Base-by-base conservation (phyloP, 2,329 filamentous ascomycete genomes). In the Cladobotryum protrusum region DNA sequence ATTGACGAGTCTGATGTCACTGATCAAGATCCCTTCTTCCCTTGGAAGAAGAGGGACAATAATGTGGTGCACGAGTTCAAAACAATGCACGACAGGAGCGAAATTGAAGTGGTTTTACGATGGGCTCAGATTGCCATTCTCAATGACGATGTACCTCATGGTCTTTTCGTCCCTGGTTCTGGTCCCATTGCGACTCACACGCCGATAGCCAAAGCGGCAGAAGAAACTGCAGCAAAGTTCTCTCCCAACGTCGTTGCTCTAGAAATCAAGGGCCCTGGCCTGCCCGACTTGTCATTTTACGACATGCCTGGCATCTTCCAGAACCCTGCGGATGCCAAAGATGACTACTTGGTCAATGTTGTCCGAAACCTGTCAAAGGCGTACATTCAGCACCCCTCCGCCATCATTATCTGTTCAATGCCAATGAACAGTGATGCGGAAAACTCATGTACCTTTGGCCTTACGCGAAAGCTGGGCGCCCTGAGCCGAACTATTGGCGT, bases 301-400 rank as follows among this genome's bases (percentile, higher is more conserved):
- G 90, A 96, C 53, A 74, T 96, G 1, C 90, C 90, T 0, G 90
- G 90, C 0, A 82, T 95, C 0, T 92, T 95, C 54, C 81, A 83
- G 17, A 85, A 85, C 7, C 77, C 84, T 0, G 79, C 82, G 2
- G 74, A 82, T 7, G 77, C 78, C 7, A 72, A 79, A 3, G 82
- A 91, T 14, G 73, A 78, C 9, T 87, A 87, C 50, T 71, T 92
- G 0, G 85, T 91, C 12, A 72, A 76, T 0, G 81, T 93, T 0
- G 86, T 95, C 0, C 75, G 82, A 45, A 86, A 86, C 15, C 63
- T 96, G 0, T 83, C 89, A 0, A 75, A 73, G 2, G 73, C 82
- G 1, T 95, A 95, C 56, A 83, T 95, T 4, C 67, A 73, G 0
- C 79, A 88, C 2, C 67, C 78, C 0, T 83, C 85, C 1, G 85